Evolutionary conservation across 495 filamentous ascomycete species (phyloP), one percentile per base, ranked within the genome.

Genomic region (Penicillium parvum): DNA sequence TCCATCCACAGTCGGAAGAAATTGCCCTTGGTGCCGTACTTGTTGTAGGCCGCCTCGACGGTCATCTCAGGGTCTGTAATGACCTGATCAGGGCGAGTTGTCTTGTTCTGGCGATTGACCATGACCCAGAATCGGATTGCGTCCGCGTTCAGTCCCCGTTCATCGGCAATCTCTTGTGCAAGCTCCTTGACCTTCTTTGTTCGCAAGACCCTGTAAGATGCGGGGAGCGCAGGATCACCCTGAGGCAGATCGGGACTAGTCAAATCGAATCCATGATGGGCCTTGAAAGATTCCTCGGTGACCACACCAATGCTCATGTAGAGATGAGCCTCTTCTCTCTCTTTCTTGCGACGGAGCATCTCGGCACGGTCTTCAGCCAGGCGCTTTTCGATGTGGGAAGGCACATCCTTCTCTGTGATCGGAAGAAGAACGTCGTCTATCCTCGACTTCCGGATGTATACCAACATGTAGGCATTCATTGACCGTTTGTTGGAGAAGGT

Each of bases 91-190:
- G 94, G 92, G 18, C 92, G 78, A 30, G 85, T 83, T 0, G 92
- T 97, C 68, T 95, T 96, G 59, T 99, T 99, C 57, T 99, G 92
- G 7, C 92, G 86, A 55, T 95, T 96, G 0, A 99, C 94, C 88
- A 99, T 95, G 27, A 86, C 81, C 94, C 92, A 97, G 32, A 95
- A 75, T 20, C 92, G 81, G 15, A 97, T 63, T 22, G 75, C 73
- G 29, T 77, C 76, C 3, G 81, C 69, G 35, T 80, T 62, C 14
- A 72, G 27, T 2, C 66, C 71, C n/a, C 80, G 68, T 37, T 94
- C 84, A 15, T 77, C 68, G 0, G 84, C 90, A 38, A 96, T 73
- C 22, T 66, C 66, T 27, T 75, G 64, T 7, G 81, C 77, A 46
- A 97, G 75, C 2, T 95, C 86, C 19, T 79, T 62, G 17, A 97